Evolutionary conservation across 495 filamentous ascomycete species (phyloP).

Genomic region (Polyplosphaeria fusca): DNA sequence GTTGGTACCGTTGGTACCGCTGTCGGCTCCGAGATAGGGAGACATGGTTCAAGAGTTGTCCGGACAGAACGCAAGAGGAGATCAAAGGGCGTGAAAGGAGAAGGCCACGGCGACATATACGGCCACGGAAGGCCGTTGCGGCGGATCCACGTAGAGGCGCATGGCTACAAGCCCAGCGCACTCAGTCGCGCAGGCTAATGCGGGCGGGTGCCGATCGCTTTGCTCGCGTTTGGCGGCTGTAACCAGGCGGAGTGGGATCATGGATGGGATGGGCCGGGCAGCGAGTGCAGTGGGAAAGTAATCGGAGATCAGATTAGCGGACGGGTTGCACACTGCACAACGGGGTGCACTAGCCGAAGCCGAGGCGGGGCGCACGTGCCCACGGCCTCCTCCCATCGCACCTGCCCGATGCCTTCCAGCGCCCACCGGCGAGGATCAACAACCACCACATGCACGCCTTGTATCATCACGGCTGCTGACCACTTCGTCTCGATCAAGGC

Average conservation of each 20-base stretch:
- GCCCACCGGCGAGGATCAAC: background rate
- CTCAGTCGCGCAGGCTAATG: background rate
- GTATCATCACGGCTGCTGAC: background rate
- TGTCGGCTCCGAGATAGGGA: conserved; percentile 7
- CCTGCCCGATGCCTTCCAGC: background rate
- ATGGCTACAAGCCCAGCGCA: background rate
- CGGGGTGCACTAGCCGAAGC: no score
- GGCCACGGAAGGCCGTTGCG: conserved; percentile 10
- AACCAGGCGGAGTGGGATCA: background rate
- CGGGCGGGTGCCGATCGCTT: background rate
- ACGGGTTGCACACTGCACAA: no score
- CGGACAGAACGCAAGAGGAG: background rate
- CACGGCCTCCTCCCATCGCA: background rate
- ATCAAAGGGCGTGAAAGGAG: background rate
- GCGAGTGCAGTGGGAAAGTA: no score
- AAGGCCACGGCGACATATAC: conserved; percentile 1
- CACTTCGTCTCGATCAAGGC: background rate
- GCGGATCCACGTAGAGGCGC: background rate
- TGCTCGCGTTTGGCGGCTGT: background rate
- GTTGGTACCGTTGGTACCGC: conserved; percentile 2
- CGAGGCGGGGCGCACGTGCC: background rate
- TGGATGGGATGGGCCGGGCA: background rate
- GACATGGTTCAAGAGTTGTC: conserved; percentile 6
- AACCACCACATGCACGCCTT: conserved; percentile 1
- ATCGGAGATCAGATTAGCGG: no score